Base-by-base conservation (phyloP, 148 eudicot species). In the Rhododendron henanense region DNA sequence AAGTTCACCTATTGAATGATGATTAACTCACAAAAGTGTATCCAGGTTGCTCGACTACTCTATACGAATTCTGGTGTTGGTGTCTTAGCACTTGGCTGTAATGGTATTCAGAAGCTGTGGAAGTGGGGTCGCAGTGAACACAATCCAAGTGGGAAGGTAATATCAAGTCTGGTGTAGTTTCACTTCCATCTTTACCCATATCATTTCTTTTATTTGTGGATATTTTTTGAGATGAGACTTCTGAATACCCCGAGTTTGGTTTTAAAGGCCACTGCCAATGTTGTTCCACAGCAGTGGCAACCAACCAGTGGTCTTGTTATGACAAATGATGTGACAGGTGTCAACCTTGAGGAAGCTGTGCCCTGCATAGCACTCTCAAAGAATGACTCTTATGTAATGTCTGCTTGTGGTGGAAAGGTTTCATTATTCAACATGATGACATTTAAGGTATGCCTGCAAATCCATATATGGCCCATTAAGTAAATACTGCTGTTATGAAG, bases 351-450 rank as follows among this genome's bases (percentile, higher is more conserved):
- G 86, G 98, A 97, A 87, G 96, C 94, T 45, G 96, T 94, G 74
- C 98, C 98, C 19, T 97, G 99, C 89, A 92, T 97, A 37, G 99
- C 99, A 57, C 95, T 97, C 69, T 97, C 99, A 50, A 97, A 95
- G 93, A 97, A 97, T 84, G 98, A 97, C 81, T 97, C 99, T 39
- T 97, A 97, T 90, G 96, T 97, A 75, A 94, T 95, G 98, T 95
- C 99, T 21, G 98, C 98, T 25, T 93, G 94, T 74, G 99, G 98
- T 80, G 99, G 99, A 87, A 97, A 97, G 85, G 94, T 97, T 85
- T 94, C 98, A 23, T 87, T 97, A 83, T 95, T 97, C 87, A 97
- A 97, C 86, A 95, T 97, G 99, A 95, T 95, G 98, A 97, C 99
- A 19, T 97, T 94, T 74, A 97, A 95, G 97, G 99, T 95, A 89